A percentile compares a stretch with the other conserved stretches of the same genome.
Conservation (phyloP, 495 filamentous ascomycete species). For the Penicillium tannophilum region DNA sequence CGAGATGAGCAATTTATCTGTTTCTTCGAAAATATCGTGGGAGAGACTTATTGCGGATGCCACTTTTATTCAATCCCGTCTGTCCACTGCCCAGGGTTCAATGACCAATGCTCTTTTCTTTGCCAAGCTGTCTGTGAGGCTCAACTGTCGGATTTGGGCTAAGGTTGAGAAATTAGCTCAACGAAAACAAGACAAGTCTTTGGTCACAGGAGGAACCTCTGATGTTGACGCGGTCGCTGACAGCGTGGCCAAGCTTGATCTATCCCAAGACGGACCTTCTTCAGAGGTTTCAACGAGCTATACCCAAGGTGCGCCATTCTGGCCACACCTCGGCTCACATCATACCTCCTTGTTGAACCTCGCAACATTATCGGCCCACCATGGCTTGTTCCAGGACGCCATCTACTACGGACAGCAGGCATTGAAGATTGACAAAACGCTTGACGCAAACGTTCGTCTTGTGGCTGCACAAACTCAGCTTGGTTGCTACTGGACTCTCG, state of each 20-base stretch:
- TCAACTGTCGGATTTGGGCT: constrained; percentile 71
- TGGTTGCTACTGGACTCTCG: constrained; percentile 64
- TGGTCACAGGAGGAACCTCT: constrained; percentile 25
- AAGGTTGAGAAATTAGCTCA: constrained; percentile 58
- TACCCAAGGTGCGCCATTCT: constrained; percentile 68
- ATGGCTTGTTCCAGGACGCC: constrained; percentile 86
- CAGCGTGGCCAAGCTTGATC: constrained; percentile 45
- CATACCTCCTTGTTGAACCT: constrained; percentile 70
- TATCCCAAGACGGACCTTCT: constrained; percentile 31
- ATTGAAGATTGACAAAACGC: constrained; percentile 71
- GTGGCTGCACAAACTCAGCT: constrained; percentile 57
- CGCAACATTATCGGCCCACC: constrained; percentile 73
- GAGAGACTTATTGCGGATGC: constrained; percentile 53
- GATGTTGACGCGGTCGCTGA: constrained; percentile 47
- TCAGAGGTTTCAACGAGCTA: constrained; percentile 33
- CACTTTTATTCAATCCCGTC: constrained; percentile 60
- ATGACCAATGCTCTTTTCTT: constrained; percentile 65
- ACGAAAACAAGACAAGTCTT: constrained; percentile 35
- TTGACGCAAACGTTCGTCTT: constrained; percentile 61
- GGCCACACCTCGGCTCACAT: constrained; percentile 74
- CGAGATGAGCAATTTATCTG: constrained; percentile 30
- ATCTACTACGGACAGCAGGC: constrained; percentile 89
- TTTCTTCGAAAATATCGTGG: constrained; percentile 43
- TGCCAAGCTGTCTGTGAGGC: constrained; percentile 65
- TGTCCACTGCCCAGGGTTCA: constrained; percentile 65